These are phyloP conservation scores for Pyronema domesticum DNA, from an alignment of 495 filamentous ascomycete genomes.

Conservation along the genomic window DNA sequence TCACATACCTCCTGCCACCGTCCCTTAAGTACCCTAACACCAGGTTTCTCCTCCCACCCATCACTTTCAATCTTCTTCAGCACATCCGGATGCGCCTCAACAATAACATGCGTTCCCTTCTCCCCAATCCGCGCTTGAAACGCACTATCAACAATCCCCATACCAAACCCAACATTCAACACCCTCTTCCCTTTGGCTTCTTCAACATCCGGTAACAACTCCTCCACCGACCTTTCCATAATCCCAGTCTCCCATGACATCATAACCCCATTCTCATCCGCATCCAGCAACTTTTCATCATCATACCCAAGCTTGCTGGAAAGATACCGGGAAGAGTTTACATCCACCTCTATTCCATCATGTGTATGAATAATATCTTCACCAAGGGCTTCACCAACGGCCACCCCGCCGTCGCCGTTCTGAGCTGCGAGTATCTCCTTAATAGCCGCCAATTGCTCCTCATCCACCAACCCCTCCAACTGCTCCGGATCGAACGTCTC, in stretches of 20 bases:
- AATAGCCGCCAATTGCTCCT: background rate
- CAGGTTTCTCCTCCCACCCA: constrained; percentile 46
- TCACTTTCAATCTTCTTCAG: constrained; percentile 46
- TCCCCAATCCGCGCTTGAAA: constrained; percentile 40
- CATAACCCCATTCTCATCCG: constrained; percentile 79
- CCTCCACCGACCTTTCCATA: constrained; percentile 59
- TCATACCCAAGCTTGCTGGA: constrained; percentile 57
- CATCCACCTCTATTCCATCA: constrained; percentile 5
- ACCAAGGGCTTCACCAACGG: background rate
- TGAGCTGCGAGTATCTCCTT: background rate
- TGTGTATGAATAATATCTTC: too few species aligned
- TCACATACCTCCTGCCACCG: constrained; percentile 20
- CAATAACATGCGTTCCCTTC: constrained; percentile 60
- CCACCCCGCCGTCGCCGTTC: constrained; percentile 1
- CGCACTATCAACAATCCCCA: constrained; percentile 86
- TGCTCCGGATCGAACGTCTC: constrained; percentile 9
- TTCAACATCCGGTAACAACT: constrained; percentile 34
- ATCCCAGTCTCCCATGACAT: constrained; percentile 90
- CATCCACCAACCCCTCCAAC: constrained; percentile 9
- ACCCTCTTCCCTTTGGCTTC: constrained; percentile 38
- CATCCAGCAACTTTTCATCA: constrained; percentile 52
- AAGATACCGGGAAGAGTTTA: constrained; percentile 39
- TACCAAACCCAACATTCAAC: constrained; percentile 85
- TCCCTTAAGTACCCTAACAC: constrained; percentile 43
- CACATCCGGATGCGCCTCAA: constrained; percentile 73